Evolutionary conservation across 164 flowering plant species (phyloP), one percentile per base, ranked within the genome.

Genomic region (Stephania cephalantha): DNA sequence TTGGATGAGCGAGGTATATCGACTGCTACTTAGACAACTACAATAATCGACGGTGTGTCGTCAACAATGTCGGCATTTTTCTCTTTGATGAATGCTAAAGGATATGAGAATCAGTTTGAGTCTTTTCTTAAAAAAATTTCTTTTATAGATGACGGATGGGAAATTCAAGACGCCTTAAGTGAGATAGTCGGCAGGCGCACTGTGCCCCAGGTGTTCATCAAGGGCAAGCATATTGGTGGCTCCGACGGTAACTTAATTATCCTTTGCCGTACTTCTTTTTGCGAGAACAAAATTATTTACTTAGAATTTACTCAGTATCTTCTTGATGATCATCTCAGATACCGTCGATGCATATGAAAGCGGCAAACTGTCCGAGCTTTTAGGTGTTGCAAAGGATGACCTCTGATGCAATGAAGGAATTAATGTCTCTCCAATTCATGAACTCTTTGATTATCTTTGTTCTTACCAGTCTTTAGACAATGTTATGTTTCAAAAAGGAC

Each of bases 151-250:
- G 98, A 95, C 82, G 99, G 97, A 6, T 30, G 44, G 72, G 80
- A 69, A 30, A 89, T 95, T 77, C 98, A 95, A 78, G 90, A 84
- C 80, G 94, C 93, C 64, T 53, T 93, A 50, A 71, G 88, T 68
- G 84, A 81, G 80, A 79, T 89, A 44, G 85, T 90, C 25, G 93
- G 97, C 8, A 87, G 87, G 85, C 90, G 95, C n/a, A 91, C 99
- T 69, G 99, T 95, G 35, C 99, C 99, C 10, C 97, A 91, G 77
- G 97, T 95, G 70, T 92, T 90, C 82, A 84, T 95, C n/a, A 80
- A 92, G 70, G 95, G 94, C 74, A 89, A 93, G 77, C 97, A 91
- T 83, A 78, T 95, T 44, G 99, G 99, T 72, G 98, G 99, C 73
- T 95, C 95, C 52, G 99, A 95, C 80, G 97, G 98, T 95, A 86